Percentiles rank a stretch among this genome's conserved stretches.
phyloP scores from a whole-genome alignment of 1,284 basidiomycete species.

The Trametes polyzona region DNA sequence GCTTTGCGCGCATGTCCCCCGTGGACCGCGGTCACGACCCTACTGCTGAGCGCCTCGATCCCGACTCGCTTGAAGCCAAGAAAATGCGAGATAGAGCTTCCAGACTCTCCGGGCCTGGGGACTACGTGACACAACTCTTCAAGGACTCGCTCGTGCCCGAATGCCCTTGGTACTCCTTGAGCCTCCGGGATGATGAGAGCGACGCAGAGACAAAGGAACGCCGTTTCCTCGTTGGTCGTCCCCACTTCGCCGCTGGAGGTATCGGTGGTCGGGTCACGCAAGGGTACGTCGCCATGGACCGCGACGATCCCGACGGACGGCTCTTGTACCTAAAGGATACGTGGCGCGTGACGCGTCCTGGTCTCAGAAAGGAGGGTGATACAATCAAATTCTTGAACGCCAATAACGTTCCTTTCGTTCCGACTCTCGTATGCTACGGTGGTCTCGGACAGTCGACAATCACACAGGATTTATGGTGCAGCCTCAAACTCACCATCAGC shows the following conservation, averaged over 20 bases:
- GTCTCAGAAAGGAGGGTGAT: background rate
- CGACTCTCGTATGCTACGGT: slow-evolving; percentile 1
- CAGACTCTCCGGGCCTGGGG: background rate
- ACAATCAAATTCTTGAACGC: background rate
- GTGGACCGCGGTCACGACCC: slow-evolving; percentile 10
- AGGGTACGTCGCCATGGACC: slow-evolving; percentile 1
- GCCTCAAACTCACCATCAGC: background rate
- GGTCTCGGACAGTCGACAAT: background rate
- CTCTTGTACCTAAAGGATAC: slow-evolving; percentile 1
- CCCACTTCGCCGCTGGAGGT: background rate
- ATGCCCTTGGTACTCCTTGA: slow-evolving; percentile 1
- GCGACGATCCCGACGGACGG: background rate
- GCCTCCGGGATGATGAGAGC: background rate
- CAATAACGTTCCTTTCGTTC: background rate
- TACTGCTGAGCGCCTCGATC: background rate
- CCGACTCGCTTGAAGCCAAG: background rate
- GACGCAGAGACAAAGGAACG: no score
- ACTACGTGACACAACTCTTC: background rate
- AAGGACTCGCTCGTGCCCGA: background rate
- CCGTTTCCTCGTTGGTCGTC: slow-evolving; percentile 2
- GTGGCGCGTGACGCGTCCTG: background rate
- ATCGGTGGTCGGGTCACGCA: background rate
- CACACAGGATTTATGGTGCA: background rate
- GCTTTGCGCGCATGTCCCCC: background rate
- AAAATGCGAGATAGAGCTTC: no score